Percentiles rank a stretch among this genome's conserved stretches.
phyloP scores from a whole-genome alignment of 1,139 yeast genomes.

The Lodderomyces margitis region DNA sequence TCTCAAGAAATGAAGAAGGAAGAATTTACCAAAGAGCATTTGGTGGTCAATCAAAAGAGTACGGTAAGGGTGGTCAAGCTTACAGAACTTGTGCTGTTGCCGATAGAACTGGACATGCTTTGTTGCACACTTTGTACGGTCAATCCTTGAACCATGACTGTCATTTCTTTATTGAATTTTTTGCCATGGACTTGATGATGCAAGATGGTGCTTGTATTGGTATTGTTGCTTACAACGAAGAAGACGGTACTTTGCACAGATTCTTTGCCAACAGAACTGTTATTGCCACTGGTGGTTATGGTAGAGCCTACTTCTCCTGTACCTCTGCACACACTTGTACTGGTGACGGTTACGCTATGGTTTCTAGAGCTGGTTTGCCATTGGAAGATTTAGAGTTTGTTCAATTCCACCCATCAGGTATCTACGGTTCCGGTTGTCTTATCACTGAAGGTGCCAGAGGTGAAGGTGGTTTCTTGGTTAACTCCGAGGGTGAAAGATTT shows the following conservation, averaged over 20 bases:
- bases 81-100: slow-evolving; percentile 99
- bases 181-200: slow-evolving; percentile 92
- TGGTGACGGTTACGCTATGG: slow-evolving; percentile 99
- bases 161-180: slow-evolving; percentile 96
- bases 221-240: slow-evolving; percentile 96
- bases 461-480: slow-evolving; percentile 97
- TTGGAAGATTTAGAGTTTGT: slow-evolving; percentile 96
- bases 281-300: slow-evolving; percentile 98
- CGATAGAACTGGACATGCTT: slow-evolving; percentile 98
- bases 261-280: slow-evolving; percentile 96
- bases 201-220: slow-evolving; percentile 97
- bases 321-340: slow-evolving; percentile 99
- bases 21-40: slow-evolving; percentile 98
- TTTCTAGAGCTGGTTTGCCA: slow-evolving; percentile 96
- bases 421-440: slow-evolving; percentile 97
- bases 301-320: slow-evolving; percentile 97
- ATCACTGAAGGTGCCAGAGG: slow-evolving; percentile 99
- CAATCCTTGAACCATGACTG: slow-evolving; percentile 96
- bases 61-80: slow-evolving; percentile 98
- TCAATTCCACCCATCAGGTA: slow-evolving; percentile 99
- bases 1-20: slow-evolving; percentile 96
- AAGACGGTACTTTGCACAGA: slow-evolving; percentile 97
- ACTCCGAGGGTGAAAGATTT: slow-evolving; percentile 98
- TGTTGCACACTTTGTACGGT: slow-evolving; percentile 93
- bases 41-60: slow-evolving; percentile 96